Evolutionary conservation across 352 stramenopile species (phyloP), one percentile per base, ranked within the genome.

Genomic region (Globisporangium echinulatum): DNA sequence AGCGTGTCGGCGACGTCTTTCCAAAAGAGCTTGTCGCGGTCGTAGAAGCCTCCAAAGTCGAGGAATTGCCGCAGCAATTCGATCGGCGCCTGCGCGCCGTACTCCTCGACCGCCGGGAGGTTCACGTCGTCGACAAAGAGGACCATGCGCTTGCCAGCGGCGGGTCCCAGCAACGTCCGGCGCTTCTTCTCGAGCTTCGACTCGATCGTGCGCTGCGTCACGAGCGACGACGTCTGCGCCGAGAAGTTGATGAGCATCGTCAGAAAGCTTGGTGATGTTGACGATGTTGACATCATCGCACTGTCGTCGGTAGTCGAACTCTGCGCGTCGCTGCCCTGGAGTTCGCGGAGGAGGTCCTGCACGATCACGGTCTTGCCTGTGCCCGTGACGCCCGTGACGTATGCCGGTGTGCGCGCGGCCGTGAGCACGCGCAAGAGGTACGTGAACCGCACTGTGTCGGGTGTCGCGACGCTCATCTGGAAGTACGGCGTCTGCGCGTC

Each of bases 121-220:
- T 98, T 98, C 2, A 98, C 85, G 60, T 98, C 95, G 63, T 98
- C 95, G 0, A 98, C 93, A 64, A 98, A 98, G 44, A 98, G 83
- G 37, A 97, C 68, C 79, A 96, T 92, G 13, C 79, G 85, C 51
- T 93, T 95, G 3, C 85, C 88, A 1, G 81, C 79, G 0, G 94
- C 85, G 0, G 95, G 89, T 0, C 95, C 94, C 0, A 98, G 69
- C 3, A 97, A 63, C 52, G 97, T 98, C 66, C 97, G 98, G 38
- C 94, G 77, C 63, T 98, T 98, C 62, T 97, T 97, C 73, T 97
- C 88, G 7, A 98, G 79, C 56, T 97, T 98, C 56, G 77, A 87
- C 61, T 98, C 92, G 46, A 98, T 97, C 17, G 88, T 94, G 19
- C 70, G 58, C 59, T 97, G 87, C 2, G 90, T 96, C 8, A 97